Evolutionary conservation across 768 basidiomycete species (phyloP).

Genomic region (Leccinum obscurum): DNA sequence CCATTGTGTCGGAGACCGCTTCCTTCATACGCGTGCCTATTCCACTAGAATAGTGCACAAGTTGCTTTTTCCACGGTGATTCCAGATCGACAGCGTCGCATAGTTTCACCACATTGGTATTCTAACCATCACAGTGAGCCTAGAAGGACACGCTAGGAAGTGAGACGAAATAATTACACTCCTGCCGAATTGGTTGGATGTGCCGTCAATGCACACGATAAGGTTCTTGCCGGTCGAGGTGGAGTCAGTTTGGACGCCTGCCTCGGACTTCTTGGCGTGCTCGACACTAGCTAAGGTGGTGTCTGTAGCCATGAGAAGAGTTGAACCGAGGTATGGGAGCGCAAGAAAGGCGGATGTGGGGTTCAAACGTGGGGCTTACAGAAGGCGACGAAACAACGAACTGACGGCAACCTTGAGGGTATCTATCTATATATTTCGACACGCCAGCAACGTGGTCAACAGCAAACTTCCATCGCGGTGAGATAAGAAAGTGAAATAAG

Average conservation of each 20-base stretch:
- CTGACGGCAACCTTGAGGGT: no score
- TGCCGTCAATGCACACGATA: not conserved
- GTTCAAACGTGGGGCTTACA: no score
- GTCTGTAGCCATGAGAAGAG: no score
- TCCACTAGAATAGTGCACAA: conserved; percentile 36
- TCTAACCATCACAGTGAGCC: not conserved
- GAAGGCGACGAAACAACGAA: no score
- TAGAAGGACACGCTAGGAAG: not conserved
- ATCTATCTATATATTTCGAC: no score
- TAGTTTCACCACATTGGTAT: not conserved
- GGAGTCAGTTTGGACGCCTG: conserved; percentile 25
- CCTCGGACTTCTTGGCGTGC: no score
- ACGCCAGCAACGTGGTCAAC: no score
- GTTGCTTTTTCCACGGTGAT: conserved; percentile 15
- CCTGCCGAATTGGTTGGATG: not conserved
- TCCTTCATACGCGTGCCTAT: conserved; percentile 30
- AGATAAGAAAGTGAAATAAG: no score
- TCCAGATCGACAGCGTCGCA: conserved; percentile 9
- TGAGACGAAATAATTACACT: not conserved
- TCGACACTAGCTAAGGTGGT: no score
- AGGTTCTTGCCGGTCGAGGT: conserved; percentile 15
- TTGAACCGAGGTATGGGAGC: no score
- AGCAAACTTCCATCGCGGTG: no score
- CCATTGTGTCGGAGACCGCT: conserved; percentile 17
- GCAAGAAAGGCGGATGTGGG: no score